These are phyloP conservation scores for Xylariomycetidae sp. DNA, from an alignment of 2,329 filamentous ascomycete genomes.

Conservation along the genomic window DNA sequence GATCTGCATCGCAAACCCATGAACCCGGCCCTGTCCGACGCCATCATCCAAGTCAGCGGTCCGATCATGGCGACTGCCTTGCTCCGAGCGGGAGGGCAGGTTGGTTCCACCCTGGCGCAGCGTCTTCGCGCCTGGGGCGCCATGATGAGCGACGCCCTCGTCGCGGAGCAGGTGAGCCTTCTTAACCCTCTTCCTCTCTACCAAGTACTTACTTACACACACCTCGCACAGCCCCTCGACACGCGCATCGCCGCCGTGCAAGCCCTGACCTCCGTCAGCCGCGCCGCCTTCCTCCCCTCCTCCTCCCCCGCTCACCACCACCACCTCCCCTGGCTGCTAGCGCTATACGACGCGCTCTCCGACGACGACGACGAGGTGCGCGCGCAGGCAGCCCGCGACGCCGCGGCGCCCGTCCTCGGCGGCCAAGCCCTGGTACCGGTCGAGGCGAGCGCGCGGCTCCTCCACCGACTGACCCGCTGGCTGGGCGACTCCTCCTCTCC, in stretches of 20 bases:
- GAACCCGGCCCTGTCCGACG: constrained; percentile 44
- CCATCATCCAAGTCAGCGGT: constrained; percentile 42
- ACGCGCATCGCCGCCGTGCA: constrained; percentile 54
- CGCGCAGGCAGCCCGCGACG: constrained; percentile 51
- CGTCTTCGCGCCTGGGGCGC: constrained; percentile 37
- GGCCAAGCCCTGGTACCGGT: constrained; percentile 37
- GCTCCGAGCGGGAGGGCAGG: constrained; percentile 6
- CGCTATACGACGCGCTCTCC: constrained; percentile 70
- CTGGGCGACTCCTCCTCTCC: constrained; percentile 25
- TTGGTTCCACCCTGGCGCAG: constrained; percentile 10
- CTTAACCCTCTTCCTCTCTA: not conserved
- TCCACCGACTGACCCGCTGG: constrained; percentile 37
- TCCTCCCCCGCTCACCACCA: constrained; percentile 20
- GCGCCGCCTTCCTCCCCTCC: constrained; percentile 15
- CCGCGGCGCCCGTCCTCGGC: constrained; percentile 41
- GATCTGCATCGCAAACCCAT: constrained; percentile 31
- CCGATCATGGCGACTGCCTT: constrained; percentile 33
- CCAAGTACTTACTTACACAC: not conserved
- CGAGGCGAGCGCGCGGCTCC: constrained; percentile 40
- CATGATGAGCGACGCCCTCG: constrained; percentile 42
- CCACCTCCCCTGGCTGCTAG: constrained; percentile 52
- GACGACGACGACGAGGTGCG: constrained; percentile 93
- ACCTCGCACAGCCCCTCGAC: constrained; percentile 50
- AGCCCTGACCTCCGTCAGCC: constrained; percentile 49
- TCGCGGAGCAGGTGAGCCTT: constrained; percentile 41